Percentiles rank a stretch among this genome's conserved stretches.
These are phyloP conservation scores for Echeveria elegans DNA, from an alignment of 164 flowering plant genomes.

Conservation along the genomic window DNA sequence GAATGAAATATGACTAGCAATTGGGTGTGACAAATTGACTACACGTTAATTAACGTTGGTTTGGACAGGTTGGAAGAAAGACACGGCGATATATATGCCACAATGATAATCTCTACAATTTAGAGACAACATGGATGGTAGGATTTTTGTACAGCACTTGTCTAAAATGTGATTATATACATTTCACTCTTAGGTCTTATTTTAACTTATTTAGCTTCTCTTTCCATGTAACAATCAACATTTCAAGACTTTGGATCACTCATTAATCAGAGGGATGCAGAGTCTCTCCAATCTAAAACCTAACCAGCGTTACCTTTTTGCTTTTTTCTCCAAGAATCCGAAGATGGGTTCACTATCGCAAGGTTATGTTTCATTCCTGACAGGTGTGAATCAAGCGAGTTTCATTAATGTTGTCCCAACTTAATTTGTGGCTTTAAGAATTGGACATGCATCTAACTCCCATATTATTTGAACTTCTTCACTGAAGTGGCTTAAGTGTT, in stretches of 20 bases:
- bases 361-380: not conserved
- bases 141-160: not conserved
- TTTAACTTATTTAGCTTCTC: not conserved
- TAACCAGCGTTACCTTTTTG: not conserved
- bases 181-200: not conserved
- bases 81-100: not conserved
- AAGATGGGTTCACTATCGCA: constrained; percentile 3
- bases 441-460: not conserved
- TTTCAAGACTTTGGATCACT: constrained; percentile 5
- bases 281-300: constrained; percentile 1
- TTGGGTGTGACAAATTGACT: not conserved
- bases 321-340: not conserved
- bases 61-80: not conserved
- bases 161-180: not conserved
- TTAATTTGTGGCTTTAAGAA: not conserved
- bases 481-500: not conserved
- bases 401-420: not conserved
- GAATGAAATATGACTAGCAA: not conserved
- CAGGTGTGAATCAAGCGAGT: not conserved
- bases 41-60: not conserved
- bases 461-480: not conserved
- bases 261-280: not conserved
- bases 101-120: not conserved
- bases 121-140: not conserved
- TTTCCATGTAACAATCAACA: not conserved